Evolutionary conservation across 2,329 filamentous ascomycete species (phyloP), one percentile per base, ranked within the genome.

Genomic region (Aotearoamyces nothofagi): DNA sequence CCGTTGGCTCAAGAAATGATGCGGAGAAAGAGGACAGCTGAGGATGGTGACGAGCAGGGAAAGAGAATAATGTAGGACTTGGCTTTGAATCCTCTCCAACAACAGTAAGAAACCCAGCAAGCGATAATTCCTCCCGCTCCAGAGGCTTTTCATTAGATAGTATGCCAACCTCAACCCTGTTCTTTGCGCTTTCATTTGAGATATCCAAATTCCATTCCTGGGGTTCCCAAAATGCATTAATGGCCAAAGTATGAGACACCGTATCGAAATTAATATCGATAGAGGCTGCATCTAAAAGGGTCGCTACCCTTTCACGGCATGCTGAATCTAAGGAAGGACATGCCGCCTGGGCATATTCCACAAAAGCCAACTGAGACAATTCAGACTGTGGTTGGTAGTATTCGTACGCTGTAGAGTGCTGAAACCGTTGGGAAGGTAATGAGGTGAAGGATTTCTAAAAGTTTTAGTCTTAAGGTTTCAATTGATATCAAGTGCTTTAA

Each of bases 191-290:
- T 9, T 34, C 32, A 14, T 35, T 49, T 38, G 10, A 48, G 39
- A 49, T 32, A 27, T 31, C 32, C 19, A 34, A 29, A 38, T 36
- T 24, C 40, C 39, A 32, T 39, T 23, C 35, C 19, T 31, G 32
- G 5, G 54, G 54, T 1, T 66, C 58, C 72, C 75, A 90, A 30
- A 72, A 58, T 15, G 66, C 70, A 2, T 71, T 76, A 6, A 84
- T 35, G 24, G 69, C 70, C 14, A 87, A 50, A 2, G 68, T 58
- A 39, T 77, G 66, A 2, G 75, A 73, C 33, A 69, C 69, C 14
- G 67, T 59, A 45, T 87, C 78, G 49, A 74, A 87, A 33, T 86
- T 79, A 24, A 93, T 58, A 49, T 93, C 84, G 7, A 93, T 44
- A 12, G 69, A 70, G 33, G 67, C 63, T 5, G 77, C 78, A 2